Base-by-base conservation (phyloP, 768 basidiomycete species). In the Xerocomellus intermedius region DNA sequence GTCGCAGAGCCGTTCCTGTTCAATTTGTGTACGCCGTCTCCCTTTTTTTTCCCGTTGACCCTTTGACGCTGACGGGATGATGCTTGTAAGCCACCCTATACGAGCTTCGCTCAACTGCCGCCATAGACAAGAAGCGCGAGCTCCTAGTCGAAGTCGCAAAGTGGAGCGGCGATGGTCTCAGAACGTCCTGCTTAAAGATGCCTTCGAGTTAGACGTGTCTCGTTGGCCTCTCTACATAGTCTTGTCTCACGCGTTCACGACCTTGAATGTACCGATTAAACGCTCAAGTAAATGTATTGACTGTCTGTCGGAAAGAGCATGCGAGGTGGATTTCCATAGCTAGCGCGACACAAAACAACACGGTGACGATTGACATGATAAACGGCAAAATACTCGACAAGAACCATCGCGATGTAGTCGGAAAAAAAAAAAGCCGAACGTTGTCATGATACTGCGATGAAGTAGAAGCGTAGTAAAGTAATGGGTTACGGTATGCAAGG, bases 111-210 rank as follows among this genome's bases (percentile, higher is more conserved):
- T 89, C 90, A 3, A 77, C 83, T 1, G 80, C 82, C 1, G 86
- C 87, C 3, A 77, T 82, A 50, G 86, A 89, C 55, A 91, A 87
- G 70, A 94, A 93, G 69, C 82, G 84, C 41, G 81, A 83, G 22
- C 74, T 93, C 32, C 74, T 93, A 28, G 60, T 89, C 14, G 85
- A 91, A 56, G 89, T 90, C 0, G 85, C 89, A 14, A 87, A 87
- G 66, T 92, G 89, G 89, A 89, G 88, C 56, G 91, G 91, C 4
- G 91, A 94, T 69, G 91, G 91, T 1, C 69, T 93, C 62, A 84
- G 79, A 60, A 83, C 86, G 19, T 80, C 82, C 35, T 91, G 88
- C 65, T 73, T 93, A 63, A 93, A 93, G 72, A 82, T 92, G 82
- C 86, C 89, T 22, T 75, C 82, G 19, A 84, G 73, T 59, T 83